Percentiles rank a stretch among this genome's conserved stretches.
phyloP scores from a whole-genome alignment of 1,284 basidiomycete species.

The Fomitopsis schrenkii region DNA sequence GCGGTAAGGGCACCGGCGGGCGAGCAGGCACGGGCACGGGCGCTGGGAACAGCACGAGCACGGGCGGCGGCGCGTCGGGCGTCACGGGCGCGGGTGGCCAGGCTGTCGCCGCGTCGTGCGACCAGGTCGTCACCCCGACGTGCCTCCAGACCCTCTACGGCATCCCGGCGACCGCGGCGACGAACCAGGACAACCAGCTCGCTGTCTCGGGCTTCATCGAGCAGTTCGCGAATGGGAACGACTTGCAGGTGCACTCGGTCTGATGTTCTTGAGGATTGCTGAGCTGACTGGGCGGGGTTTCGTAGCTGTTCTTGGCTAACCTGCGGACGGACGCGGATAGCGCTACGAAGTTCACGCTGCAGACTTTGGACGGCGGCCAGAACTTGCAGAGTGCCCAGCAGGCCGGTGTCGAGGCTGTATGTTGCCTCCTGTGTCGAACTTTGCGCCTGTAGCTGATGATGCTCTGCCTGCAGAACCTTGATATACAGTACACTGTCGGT shows the following conservation, averaged over 20 bases:
- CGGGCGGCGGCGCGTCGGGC: no score
- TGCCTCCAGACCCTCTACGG: constrained; percentile 55
- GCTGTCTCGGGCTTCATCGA: constrained; percentile 54
- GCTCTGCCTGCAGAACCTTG: constrained; percentile 39
- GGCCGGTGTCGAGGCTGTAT: constrained; percentile 16
- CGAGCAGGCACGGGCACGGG: no score
- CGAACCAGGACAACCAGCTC: constrained; percentile 41
- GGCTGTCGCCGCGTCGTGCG: constrained; percentile 2
- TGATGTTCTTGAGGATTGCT: no score
- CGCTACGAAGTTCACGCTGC: constrained; percentile 14
- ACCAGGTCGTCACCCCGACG: constrained; percentile 42
- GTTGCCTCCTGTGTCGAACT: background rate
- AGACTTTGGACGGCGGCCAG: constrained; percentile 27
- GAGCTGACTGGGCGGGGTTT: background rate
- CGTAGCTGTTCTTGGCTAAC: constrained; percentile 43
- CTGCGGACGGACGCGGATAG: constrained; percentile 45
- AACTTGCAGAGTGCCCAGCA: constrained; percentile 18
- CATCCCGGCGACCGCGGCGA: constrained; percentile 39
- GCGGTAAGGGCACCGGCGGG: no score
- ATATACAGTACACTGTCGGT: constrained; percentile 61
- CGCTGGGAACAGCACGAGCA: no score
- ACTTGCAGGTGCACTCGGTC: constrained; percentile 33
- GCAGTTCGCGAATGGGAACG: constrained; percentile 46
- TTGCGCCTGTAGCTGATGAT: background rate
- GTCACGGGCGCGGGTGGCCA: background rate